These are phyloP conservation scores for Vigna mungo DNA, from an alignment of 306 rosid genomes.

Conservation along the genomic window DNA sequence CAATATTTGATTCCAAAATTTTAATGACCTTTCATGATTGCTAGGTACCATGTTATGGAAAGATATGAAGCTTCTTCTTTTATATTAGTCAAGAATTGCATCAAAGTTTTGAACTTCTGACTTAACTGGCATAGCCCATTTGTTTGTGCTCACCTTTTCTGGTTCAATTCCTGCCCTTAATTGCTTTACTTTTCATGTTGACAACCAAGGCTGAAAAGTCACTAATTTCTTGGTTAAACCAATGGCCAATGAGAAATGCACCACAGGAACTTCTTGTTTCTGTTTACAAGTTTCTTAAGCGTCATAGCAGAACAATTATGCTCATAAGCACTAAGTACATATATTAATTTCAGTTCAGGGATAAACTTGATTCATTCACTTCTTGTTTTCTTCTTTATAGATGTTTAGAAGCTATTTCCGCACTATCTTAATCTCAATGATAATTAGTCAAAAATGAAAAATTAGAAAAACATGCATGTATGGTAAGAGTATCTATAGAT, in stretches of 20 bases:
- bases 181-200: constrained; percentile 23
- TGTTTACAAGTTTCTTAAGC: constrained; percentile 19
- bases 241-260: constrained; percentile 23
- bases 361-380: not conserved
- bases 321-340: not conserved
- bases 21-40: constrained; percentile 46
- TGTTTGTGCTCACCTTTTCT: constrained; percentile 15
- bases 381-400: not conserved
- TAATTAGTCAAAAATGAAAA: not conserved
- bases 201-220: not conserved
- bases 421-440: not conserved
- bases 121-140: not conserved
- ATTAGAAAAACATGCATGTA: not conserved
- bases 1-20: constrained; percentile 49
- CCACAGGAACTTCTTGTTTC: not conserved
- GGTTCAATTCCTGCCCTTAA: constrained; percentile 29
- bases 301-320: not conserved
- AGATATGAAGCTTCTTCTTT: constrained; percentile 33
- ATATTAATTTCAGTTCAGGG: not conserved
- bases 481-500: constrained; percentile 18
- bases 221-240: not conserved
- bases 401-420: not conserved
- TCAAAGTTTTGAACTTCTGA: constrained; percentile 36
- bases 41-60: constrained; percentile 25
- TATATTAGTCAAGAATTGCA: constrained; percentile 17